Base-by-base conservation (phyloP, 345 rosid species). In the Hypericum perforatum region DNA sequence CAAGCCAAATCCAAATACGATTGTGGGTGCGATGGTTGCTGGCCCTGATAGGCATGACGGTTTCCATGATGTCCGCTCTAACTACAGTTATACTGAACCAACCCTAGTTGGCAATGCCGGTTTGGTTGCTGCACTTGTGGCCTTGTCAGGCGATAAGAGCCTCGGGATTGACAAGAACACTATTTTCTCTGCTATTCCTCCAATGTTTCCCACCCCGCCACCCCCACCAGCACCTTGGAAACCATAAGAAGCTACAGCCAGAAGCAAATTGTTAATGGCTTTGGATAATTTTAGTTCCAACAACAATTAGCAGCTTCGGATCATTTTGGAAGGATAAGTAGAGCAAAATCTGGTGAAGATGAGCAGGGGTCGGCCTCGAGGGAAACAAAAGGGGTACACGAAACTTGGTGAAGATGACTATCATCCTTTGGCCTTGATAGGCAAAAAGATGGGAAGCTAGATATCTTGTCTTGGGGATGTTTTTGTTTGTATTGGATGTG, bases 191-290 rank as follows among this genome's bases (percentile, higher is more conserved):
- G 51, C 64, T 12, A 39, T 58, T 38, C 64, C 56, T 9, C 69
- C 64, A 9, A 7, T 41, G 53, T 37, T 85, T 71, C 96, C 96
- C 7, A 91, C 90, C 37, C 83, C 96, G 0, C 98, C 98, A 0
- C 98, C 98, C 0, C 98, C 98, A 36, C 98, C 98, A 6, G 97
- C 98, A 37, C 94, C 98, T 42, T 92, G 98, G 98, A 88, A 69
- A 66, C 98, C 98, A 37, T 52, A 22, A 22, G 32, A 22, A 22
- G 1, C 32, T 22, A 22, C 32, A 1, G 1, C 32, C 16, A 52
- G 39, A 9, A 11, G 32, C 6, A 44, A 10, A 15, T 44, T 3
- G 1, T 7, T 44, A 15, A 44, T 6, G 32, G 4, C 32, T 22
- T 22, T 22, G 32, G 32, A 22, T 22, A 22, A 22, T 22, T 1